phyloP scores from a whole-genome alignment of 768 basidiomycete species.

The Mycena capillaripes region DNA sequence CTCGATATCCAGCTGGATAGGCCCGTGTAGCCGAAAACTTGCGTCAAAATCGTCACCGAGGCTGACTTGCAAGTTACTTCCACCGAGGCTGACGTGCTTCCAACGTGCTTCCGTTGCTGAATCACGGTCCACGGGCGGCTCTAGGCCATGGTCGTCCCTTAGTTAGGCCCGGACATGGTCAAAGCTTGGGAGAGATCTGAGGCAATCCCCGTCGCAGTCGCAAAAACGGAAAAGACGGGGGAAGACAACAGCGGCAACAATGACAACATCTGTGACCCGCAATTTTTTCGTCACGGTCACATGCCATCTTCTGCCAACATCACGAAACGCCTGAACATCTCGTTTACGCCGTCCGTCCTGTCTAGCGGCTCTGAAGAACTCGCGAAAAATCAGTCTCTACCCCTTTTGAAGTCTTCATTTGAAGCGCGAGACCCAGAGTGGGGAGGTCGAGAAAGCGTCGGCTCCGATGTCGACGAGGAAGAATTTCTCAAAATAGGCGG shows the following conservation, averaged over 20 bases:
- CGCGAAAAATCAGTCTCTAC: constrained; percentile 57
- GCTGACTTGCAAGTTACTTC: too few relatives aligned
- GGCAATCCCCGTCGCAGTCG: too few relatives aligned
- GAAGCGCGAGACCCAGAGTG: constrained; percentile 62
- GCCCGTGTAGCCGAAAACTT: too few relatives aligned
- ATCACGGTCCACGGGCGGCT: too few relatives aligned
- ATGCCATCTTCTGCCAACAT: constrained; percentile 27
- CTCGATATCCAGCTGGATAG: too few relatives aligned
- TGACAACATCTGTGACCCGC: neutral
- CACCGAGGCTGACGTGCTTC: too few relatives aligned
- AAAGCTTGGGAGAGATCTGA: too few relatives aligned
- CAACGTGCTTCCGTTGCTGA: too few relatives aligned
- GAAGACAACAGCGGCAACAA: neutral
- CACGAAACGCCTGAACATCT: constrained; percentile 66
- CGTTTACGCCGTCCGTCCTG: constrained; percentile 65
- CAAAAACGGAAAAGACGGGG: too few relatives aligned
- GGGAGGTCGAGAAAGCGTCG: constrained; percentile 71
- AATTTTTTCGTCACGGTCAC: constrained; percentile 18
- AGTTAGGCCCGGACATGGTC: too few relatives aligned
- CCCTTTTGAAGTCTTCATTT: constrained; percentile 68
- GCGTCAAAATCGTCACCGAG: too few relatives aligned
- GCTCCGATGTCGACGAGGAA: constrained; percentile 67
- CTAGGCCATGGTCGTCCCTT: too few relatives aligned
- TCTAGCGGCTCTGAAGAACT: constrained; percentile 39
- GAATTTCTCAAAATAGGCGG: constrained; percentile 44